phyloP scores from a whole-genome alignment of 352 stramenopile species.

The Phytopythium helicoides region DNA sequence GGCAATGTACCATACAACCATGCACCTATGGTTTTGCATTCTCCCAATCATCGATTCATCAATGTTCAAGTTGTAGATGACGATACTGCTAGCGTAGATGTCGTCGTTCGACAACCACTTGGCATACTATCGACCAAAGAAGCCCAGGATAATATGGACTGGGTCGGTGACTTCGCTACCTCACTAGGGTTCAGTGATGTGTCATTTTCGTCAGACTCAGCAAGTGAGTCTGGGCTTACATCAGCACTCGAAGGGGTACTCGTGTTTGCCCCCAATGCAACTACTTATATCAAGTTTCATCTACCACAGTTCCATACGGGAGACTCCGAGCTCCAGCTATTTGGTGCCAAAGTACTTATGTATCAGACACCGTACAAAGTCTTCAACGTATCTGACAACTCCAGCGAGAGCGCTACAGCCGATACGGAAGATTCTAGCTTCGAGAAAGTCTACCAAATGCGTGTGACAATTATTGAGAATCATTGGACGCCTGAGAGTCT shows the following conservation, averaged over 20 bases:
- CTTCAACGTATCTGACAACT: conserved; percentile 37
- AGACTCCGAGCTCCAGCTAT: conserved; percentile 36
- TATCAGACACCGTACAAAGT: conserved; percentile 71
- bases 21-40: conserved; percentile 45
- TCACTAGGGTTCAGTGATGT: conserved; percentile 59
- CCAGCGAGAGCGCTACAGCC: neutral
- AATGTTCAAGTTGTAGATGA: conserved; percentile 54
- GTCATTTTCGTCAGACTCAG: conserved; percentile 15
- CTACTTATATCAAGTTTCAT: conserved; percentile 72
- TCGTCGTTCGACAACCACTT: conserved; percentile 40
- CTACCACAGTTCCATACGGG: conserved; percentile 47
- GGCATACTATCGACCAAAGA: conserved; percentile 34
- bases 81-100: conserved; percentile 39
- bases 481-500: conserved; percentile 38
- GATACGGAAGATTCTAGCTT: conserved; percentile 21
- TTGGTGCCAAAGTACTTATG: conserved; percentile 30
- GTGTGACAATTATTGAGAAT: conserved; percentile 50
- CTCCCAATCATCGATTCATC: conserved; percentile 38
- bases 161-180: conserved; percentile 50
- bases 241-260: conserved; percentile 39
- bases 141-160: conserved; percentile 34
- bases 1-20: conserved; percentile 59
- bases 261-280: conserved; percentile 35
- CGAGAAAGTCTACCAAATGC: conserved; percentile 38
- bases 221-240: neutral